Evolutionary conservation across 805 yeast species (phyloP), one percentile per base, ranked within the genome.

Genomic region (Wickerhamomyces alni): DNA sequence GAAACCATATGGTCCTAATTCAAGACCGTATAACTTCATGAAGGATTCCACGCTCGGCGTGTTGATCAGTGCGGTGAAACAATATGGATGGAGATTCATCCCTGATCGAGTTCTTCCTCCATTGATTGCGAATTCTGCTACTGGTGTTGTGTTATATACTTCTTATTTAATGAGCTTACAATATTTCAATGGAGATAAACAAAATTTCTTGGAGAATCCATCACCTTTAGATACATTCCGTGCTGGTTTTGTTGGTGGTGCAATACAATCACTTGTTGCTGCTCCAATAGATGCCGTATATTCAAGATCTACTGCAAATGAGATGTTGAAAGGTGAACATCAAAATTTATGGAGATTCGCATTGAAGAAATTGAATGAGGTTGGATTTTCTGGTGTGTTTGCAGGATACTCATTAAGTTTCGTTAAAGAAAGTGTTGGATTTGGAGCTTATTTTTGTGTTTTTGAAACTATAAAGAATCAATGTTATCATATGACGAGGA

Each of bases 251-350:
- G 47, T 86, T 0, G 96, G 96, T 0, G 97, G 97, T 2, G 77
- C 82, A 0, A 77, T 80, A 18, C 96, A 93, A 51, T 83, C 95
- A n/a, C 63, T 87, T 15, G 89, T 87, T 1, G 95, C 96, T 2
- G 91, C 96, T 2, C 98, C 98, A 0, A 70, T 91, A 5, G 97
- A 91, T 61, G 96, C 97, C 8, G 77, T 91, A 3, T 84, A 82
- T 54, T 77, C 95, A 2, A 70, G 97, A 48, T 85, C 89, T 47
- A 72, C 80, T 2, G 81, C 87, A 5, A 75, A 82, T 10, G 95
- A 87, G 48, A 63, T 89, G 38, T 61, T 87, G 13, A 71, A 74
- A 38, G 84, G 87, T 7, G 69, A 72, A 25, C 80, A 84, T 59
- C 74, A 74, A 42, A 82, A 82, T 42, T 58, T 89, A 41, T 87